phyloP scores from a whole-genome alignment of 106 monocot genomes.

The Dioscorea alata region DNA sequence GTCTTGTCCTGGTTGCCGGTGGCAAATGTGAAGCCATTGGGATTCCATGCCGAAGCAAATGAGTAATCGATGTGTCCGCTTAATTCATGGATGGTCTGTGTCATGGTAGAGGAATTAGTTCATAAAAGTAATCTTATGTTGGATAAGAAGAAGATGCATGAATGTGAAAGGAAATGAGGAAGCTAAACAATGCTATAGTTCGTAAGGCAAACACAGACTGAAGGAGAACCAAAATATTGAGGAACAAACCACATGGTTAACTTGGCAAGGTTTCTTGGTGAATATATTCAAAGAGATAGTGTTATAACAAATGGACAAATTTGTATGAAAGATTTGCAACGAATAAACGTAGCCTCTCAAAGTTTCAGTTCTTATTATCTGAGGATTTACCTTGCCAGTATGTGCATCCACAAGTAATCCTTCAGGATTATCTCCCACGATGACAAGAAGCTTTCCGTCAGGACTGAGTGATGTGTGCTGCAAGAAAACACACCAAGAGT shows the following conservation, averaged over 20 bases:
- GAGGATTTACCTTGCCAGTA: slow-evolving; percentile 27
- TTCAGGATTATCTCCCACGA: slow-evolving; percentile 32
- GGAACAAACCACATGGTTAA: too few relatives aligned
- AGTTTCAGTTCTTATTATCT: too few relatives aligned
- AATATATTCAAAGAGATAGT: too few relatives aligned
- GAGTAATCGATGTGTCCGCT: slow-evolving; percentile 35
- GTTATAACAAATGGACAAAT: too few relatives aligned
- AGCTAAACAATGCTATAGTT: too few relatives aligned
- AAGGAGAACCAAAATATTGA: not conserved
- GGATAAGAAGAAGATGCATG: too few relatives aligned
- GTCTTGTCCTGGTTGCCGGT: slow-evolving; percentile 55
- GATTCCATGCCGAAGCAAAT: slow-evolving; percentile 48
- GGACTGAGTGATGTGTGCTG: slow-evolving; percentile 47
- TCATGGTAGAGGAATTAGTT: not conserved
- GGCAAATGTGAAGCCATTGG: slow-evolving; percentile 32
- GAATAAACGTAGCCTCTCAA: too few relatives aligned
- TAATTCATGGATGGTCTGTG: slow-evolving; percentile 17
- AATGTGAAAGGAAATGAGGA: too few relatives aligned
- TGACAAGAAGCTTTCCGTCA: slow-evolving; percentile 32
- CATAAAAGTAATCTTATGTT: not conserved
- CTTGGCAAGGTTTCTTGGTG: too few relatives aligned
- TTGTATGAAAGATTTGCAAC: too few relatives aligned
- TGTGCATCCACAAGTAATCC: slow-evolving; percentile 27
- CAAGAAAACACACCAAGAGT: not conserved
- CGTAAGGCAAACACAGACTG: too few relatives aligned